Percentiles rank a stretch among this genome's conserved stretches.
phyloP scores from a whole-genome alignment of 116 monocot species.

The Trichopus zeylanicus region DNA sequence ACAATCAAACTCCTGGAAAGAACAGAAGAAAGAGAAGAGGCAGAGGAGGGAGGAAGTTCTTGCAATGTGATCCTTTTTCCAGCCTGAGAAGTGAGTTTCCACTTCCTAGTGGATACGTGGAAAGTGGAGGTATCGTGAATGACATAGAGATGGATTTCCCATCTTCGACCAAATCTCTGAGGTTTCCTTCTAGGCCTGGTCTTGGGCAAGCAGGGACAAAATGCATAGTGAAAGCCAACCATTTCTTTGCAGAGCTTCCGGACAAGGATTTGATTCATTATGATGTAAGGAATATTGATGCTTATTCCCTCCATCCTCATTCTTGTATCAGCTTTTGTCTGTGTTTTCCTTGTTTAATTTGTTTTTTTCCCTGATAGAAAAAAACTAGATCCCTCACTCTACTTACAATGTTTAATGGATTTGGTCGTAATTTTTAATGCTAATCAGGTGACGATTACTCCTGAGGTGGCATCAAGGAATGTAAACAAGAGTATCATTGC shows the following conservation, averaged over 20 bases:
- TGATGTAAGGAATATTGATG: slow-evolving; percentile 24
- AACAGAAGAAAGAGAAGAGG: slow-evolving; percentile 19
- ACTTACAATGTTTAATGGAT: not conserved
- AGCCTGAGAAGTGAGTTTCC: not conserved
- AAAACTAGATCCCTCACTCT: not conserved
- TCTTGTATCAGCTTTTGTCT: not conserved
- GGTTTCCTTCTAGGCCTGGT: slow-evolving; percentile 30
- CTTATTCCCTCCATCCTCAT: not conserved
- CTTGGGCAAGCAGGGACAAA: slow-evolving; percentile 29
- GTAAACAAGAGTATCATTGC: slow-evolving; percentile 39
- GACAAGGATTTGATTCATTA: slow-evolving; percentile 48
- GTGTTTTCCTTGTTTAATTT: not conserved
- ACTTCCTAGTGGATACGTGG: slow-evolving; percentile 3
- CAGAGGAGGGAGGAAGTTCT: slow-evolving; percentile 14
- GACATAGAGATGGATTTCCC: slow-evolving; percentile 16
- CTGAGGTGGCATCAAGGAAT: slow-evolving; percentile 33
- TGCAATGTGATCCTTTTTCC: slow-evolving; percentile 6
- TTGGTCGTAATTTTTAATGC: not conserved
- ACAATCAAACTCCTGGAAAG: slow-evolving; percentile 6
- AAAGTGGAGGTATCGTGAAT: not conserved
- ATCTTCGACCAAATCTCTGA: slow-evolving; percentile 16
- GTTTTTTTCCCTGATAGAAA: not conserved
- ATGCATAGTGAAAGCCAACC: slow-evolving; percentile 51
- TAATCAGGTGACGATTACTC: slow-evolving; percentile 44
- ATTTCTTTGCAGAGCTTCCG: slow-evolving; percentile 44